These are phyloP conservation scores for Pythium rishiriense DNA, from an alignment of 352 stramenopile species.

Conservation along the genomic window DNA sequence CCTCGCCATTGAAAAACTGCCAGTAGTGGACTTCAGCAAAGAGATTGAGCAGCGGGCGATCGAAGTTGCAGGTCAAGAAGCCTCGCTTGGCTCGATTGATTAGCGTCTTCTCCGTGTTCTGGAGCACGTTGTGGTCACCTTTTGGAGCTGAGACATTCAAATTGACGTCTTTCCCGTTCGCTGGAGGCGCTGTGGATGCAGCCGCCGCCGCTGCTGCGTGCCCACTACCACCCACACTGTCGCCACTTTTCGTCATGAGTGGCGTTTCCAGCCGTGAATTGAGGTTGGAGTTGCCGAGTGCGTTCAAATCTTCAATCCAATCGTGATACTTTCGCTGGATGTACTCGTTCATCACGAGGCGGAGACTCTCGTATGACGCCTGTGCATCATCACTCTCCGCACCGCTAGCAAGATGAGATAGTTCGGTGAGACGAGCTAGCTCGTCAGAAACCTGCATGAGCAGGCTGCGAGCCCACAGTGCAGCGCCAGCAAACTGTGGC, in stretches of 20 bases:
- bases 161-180: conserved; percentile 30
- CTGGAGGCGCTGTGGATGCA: not conserved
- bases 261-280: conserved; percentile 83
- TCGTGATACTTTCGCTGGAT: conserved; percentile 90
- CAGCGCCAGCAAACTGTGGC: conserved; percentile 91
- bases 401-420: conserved; percentile 64
- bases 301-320: conserved; percentile 89
- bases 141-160: conserved; percentile 31
- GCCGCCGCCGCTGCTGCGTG: conserved; percentile 8
- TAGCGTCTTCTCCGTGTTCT: conserved; percentile 81
- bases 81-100: conserved; percentile 80
- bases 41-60: conserved; percentile 89
- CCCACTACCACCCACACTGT: conserved; percentile 33
- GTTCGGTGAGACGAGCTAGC: conserved; percentile 65
- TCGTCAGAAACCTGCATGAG: conserved; percentile 78
- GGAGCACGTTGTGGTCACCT: conserved; percentile 59
- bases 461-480: conserved; percentile 91
- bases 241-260: conserved; percentile 76
- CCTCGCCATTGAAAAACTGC: conserved; percentile 91
- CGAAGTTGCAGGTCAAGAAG: conserved; percentile 95
- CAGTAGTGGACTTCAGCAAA: conserved; percentile 93
- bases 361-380: conserved; percentile 67
- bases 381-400: conserved; percentile 85
- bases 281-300: conserved; percentile 72
- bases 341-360: conserved; percentile 87